Base-by-base conservation (phyloP, 148 eudicot species). In the Camellia granthamiana region DNA sequence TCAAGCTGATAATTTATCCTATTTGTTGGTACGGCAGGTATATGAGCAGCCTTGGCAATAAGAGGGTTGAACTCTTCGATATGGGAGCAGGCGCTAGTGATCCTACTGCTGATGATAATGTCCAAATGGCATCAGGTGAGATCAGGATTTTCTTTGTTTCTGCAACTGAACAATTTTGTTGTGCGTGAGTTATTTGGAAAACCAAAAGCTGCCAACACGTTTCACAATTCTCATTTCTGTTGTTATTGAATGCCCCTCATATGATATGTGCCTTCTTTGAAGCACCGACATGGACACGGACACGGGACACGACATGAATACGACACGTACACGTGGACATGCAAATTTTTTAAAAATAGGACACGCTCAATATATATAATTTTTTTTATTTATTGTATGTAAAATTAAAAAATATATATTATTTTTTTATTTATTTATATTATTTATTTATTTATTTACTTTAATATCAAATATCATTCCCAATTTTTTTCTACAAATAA, bases 1-100 rank as follows among this genome's bases (percentile, higher is more conserved):
- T 54, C 65, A 67, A 66, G 62, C 62, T 62, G 61, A 69, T 69
- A 15, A 46, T 59, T 42, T 71, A 42, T 30, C 58, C 60, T 19
- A 47, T 52, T 49, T 82, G 44, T 72, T 78, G 74, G 61, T 76
- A 54, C 18, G 85, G 69, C 87, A 97, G 99, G 84, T 92, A 94
- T 86, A 86, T 89, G 95, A 97, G 93, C 87, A 90, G 86, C 82
- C 92, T 92, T 83, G 97, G 94, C 43, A 92, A 92, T 84, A 97
- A 97, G 86, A 97, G 90, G 87, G 93, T 90, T 72, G 99, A 97
- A 87, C 91, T 97, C 72, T 97, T 94, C 81, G 99, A 97, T 81
- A 87, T 85, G 91, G 99, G 95, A 80, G 91, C 92, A 61, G 98
- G 99, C 79, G 83, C 87, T 82, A 90, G 93, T 87, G 99, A 92